phyloP scores from a whole-genome alignment of 2,329 filamentous ascomycete genomes.

The Sordariomycetes sp. region DNA sequence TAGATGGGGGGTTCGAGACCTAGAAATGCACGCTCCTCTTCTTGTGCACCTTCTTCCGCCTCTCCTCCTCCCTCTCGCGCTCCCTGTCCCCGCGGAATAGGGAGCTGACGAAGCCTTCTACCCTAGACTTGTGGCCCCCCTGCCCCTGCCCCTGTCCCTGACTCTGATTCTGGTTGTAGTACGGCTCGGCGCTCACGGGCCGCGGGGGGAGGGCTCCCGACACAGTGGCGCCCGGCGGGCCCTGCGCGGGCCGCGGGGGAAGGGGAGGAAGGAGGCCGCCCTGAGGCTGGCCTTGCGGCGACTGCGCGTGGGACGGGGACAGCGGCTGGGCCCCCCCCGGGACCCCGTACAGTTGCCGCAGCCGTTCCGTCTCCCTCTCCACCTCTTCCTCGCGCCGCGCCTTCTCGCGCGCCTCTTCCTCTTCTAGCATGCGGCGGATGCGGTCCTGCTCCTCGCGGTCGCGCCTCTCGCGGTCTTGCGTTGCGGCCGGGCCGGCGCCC shows the following conservation, averaged over 20 bases:
- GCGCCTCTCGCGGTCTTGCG: constrained; percentile 28
- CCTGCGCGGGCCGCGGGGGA: constrained; percentile 11
- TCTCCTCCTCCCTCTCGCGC: constrained; percentile 29
- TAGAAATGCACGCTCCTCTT: constrained; percentile 34
- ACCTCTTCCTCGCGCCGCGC: constrained; percentile 43
- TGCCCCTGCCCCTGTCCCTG: constrained; percentile 11
- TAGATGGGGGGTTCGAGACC: too few species aligned
- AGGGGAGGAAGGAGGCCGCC: constrained; percentile 10
- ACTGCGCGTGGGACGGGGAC: constrained; percentile 9
- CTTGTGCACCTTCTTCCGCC: constrained; percentile 28
- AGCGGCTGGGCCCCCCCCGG: constrained; percentile 14
- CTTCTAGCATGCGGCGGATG: constrained; percentile 48
- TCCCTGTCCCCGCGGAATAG: constrained; percentile 27
- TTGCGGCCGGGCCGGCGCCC: constrained; percentile 33
- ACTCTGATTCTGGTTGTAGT: constrained; percentile 3
- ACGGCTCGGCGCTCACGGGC: constrained; percentile 34
- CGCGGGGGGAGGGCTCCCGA: constrained; percentile 18
- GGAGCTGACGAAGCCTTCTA: constrained; percentile 13
- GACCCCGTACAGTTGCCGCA: constrained; percentile 56
- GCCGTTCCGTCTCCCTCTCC: constrained; percentile 70
- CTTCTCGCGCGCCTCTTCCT: constrained; percentile 50
- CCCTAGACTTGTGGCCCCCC: constrained; percentile 11
- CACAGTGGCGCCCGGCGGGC: neutral
- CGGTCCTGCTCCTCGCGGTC: constrained; percentile 39
- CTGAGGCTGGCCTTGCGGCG: neutral